phyloP scores from a whole-genome alignment of 495 filamentous ascomycete species.

The Aspergillus olivimuriae region DNA sequence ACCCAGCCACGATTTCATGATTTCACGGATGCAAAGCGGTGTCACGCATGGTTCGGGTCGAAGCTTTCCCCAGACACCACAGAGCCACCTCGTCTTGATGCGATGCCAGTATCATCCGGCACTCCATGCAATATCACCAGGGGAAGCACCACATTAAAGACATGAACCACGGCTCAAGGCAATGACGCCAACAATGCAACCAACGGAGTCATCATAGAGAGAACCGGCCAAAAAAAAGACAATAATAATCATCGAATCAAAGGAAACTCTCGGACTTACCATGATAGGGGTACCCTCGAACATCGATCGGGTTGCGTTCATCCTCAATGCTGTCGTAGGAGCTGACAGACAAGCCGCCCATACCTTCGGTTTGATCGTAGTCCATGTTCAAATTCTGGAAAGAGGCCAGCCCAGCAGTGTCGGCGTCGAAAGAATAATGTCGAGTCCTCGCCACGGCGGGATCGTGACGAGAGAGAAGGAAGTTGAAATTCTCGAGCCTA shows the following conservation, averaged over 20 bases:
- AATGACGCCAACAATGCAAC: conserved; percentile 39
- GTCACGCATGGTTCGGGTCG: neutral
- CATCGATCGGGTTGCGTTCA: conserved; percentile 38
- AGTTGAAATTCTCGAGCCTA: conserved; percentile 41
- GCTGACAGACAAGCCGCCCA: conserved; percentile 44
- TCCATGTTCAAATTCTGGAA: conserved; percentile 36
- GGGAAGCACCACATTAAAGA: conserved; percentile 12
- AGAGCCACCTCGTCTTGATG: neutral
- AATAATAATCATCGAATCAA: neutral
- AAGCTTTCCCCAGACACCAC: neutral
- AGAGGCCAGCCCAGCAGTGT: conserved; percentile 30
- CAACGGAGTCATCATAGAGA: conserved; percentile 20
- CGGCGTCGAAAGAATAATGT: conserved; percentile 41
- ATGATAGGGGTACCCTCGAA: conserved; percentile 41
- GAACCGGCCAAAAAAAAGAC: neutral
- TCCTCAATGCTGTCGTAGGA: conserved; percentile 46
- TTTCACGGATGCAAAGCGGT: neutral
- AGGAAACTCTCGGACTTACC: conserved; percentile 25
- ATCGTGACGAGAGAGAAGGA: conserved; percentile 35
- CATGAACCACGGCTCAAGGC: conserved; percentile 25
- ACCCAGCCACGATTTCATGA: neutral
- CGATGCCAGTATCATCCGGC: conserved; percentile 7
- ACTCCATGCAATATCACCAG: neutral
- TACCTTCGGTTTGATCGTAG: conserved; percentile 43
- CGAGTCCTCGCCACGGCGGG: conserved; percentile 27